These are phyloP conservation scores for Pinus taeda DNA, from an alignment of 75 land plant genomes.

Conservation along the genomic window DNA sequence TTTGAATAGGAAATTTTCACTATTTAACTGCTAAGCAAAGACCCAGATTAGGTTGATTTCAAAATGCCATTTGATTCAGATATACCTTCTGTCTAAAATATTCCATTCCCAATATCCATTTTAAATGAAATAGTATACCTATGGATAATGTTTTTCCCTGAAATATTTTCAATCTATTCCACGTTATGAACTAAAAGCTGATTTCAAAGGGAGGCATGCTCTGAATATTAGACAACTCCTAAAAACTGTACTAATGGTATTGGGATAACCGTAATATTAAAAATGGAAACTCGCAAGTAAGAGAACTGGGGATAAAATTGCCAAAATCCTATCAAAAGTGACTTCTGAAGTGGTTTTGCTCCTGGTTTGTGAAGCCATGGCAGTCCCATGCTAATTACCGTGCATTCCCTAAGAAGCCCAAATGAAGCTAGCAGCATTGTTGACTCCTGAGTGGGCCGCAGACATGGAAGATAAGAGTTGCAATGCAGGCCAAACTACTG, in stretches of 20 bases:
- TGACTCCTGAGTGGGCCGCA: no score
- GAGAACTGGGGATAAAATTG: no score
- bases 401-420: no score
- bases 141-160: neutral
- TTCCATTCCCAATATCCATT: neutral
- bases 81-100: neutral
- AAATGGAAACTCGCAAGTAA: no score
- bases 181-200: neutral
- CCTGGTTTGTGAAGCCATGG: no score
- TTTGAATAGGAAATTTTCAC: neutral
- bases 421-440: no score
- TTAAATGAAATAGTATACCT: neutral
- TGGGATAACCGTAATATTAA: neutral
- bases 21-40: neutral
- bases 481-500: no score
- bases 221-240: neutral
- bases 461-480: no score
- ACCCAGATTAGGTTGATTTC: neutral
- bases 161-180: neutral
- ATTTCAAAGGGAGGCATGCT: neutral
- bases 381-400: no score
- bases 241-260: neutral
- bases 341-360: no score
- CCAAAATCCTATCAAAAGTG: no score
- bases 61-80: neutral